A percentile compares a stretch with the other conserved stretches of the same genome.
Conservation (phyloP, 164 flowering plant species). For the Taxillus chinensis region DNA sequence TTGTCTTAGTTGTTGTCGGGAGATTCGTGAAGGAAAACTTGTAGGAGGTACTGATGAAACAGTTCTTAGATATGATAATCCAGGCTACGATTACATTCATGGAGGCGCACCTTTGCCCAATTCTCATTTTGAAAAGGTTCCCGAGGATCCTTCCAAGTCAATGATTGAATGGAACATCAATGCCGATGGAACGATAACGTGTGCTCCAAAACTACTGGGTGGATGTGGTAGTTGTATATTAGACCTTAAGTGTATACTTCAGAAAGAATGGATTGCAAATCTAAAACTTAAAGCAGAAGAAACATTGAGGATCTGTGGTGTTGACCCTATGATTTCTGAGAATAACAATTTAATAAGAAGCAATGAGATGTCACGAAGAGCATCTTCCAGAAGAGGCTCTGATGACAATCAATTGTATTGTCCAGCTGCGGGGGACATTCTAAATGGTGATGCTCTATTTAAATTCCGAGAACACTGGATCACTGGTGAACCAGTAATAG, state of each 20-base stretch:
- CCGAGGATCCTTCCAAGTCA: background rate
- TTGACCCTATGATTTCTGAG: conserved; percentile 2
- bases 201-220: conserved; percentile 59
- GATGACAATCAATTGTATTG: conserved; percentile 52
- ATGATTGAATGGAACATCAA: conserved; percentile 32
- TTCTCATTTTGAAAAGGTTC: conserved; percentile 6
- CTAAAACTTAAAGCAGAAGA: conserved; percentile 30
- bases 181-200: conserved; percentile 36
- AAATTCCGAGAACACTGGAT: conserved; percentile 59
- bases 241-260: conserved; percentile 64
- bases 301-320: conserved; percentile 7
- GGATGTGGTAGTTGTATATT: conserved; percentile 55
- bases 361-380: conserved; percentile 19
- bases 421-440: conserved; percentile 33
- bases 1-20: conserved; percentile 66
- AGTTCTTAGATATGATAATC: conserved; percentile 21
- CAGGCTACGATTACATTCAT: conserved; percentile 52
- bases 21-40: conserved; percentile 50
- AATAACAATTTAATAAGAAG: conserved; percentile 2
- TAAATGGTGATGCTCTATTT: conserved; percentile 22
- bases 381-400: conserved; percentile 42
- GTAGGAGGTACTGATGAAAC: conserved; percentile 24
- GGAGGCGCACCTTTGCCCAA: conserved; percentile 49
- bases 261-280: conserved; percentile 35
- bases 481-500: conserved; percentile 82